Base-by-base conservation (phyloP, 176 grass and related monocot species). In the Aechmea fasciata region DNA sequence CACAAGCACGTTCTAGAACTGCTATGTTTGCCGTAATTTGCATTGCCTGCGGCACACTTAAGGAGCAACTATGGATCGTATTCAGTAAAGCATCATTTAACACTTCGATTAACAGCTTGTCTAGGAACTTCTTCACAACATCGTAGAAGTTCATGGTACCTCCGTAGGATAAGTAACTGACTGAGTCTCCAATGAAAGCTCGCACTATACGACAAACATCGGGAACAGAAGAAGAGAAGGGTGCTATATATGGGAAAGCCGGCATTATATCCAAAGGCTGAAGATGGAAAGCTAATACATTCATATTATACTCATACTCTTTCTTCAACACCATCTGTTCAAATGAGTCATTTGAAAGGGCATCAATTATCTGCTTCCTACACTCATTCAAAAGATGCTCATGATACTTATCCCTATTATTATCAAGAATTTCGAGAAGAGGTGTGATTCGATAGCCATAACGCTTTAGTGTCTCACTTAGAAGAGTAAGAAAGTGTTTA, bases 31-130 rank as follows among this genome's bases (percentile, higher is more conserved):
- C 83, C 55, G 85, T 85, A 41, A 96, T 84, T 76, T 96, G 92
- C 85, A 91, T 90, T 72, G 84, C 81, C 71, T 83, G 85, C 4
- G 75, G 53, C 50, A 88, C 80, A 49, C 74, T 80, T 66, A 91
- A 81, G 50, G 65, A 61, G 24, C 83, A 62, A 72, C 78, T 65
- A 71, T 91, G 92, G 61, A 96, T 87, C 71, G 76, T 77, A 17
- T 86, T 91, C 53, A 96, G 82, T 57, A 91, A 76, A 73, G 75
- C 59, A 54, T 86, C 71, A 66, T 96, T 96, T 53, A 96, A 52
- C 22, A 86, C 83, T 71, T 96, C 92, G 75, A 96, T 91, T 66
- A 96, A 80, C 23, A 96, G 77, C 70, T 89, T 96, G 64, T 96
- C 85, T 23, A 96, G 76, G 77, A 85, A 90, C 66, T 81, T 79